These are phyloP conservation scores for Penicillium pulvis DNA, from an alignment of 495 filamentous ascomycete genomes.

Conservation along the genomic window DNA sequence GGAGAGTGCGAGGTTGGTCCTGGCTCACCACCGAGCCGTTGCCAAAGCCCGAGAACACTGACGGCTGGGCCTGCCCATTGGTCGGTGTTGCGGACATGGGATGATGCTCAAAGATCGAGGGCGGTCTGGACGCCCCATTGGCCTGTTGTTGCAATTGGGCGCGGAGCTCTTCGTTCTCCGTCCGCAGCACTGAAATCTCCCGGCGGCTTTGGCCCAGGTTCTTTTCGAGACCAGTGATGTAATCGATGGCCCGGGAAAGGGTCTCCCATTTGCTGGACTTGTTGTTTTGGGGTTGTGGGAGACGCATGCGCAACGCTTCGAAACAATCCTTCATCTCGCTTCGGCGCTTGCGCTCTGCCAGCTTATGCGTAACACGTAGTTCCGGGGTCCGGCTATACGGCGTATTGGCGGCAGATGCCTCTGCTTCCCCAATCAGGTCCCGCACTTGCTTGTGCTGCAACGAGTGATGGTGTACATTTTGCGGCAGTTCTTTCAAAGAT, in stretches of 20 bases:
- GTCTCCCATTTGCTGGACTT: slow-evolving; percentile 99
- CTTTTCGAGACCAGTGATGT: slow-evolving; percentile 43
- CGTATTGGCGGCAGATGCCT: slow-evolving; percentile 54
- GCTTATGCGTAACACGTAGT: slow-evolving; percentile 91
- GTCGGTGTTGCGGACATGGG: slow-evolving; percentile 37
- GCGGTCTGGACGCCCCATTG: slow-evolving; percentile 45
- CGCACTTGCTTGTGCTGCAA: slow-evolving; percentile 74
- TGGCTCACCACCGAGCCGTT: slow-evolving; percentile 34
- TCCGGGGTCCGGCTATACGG: slow-evolving; percentile 95
- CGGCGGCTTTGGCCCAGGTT: slow-evolving; percentile 31
- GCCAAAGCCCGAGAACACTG: slow-evolving; percentile 38
- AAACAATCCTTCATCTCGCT: slow-evolving; percentile 99
- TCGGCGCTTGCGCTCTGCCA: slow-evolving; percentile 91
- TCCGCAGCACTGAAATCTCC: slow-evolving; percentile 54
- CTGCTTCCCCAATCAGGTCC: slow-evolving; percentile 64
- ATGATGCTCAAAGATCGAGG: slow-evolving; percentile 46
- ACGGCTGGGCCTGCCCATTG: slow-evolving; percentile 39
- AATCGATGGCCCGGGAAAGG: slow-evolving; percentile 62
- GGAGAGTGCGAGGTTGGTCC: slow-evolving; percentile 54
- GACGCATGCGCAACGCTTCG: slow-evolving; percentile 76
- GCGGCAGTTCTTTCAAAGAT: slow-evolving; percentile 41
- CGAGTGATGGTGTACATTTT: slow-evolving; percentile 62
- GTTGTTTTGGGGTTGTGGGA: slow-evolving; percentile 83
- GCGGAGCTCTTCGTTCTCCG: slow-evolving; percentile 52
- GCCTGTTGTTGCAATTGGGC: slow-evolving; percentile 52